phyloP scores from a whole-genome alignment of 2,329 filamentous ascomycete genomes.

The Mariannaea elegans region DNA sequence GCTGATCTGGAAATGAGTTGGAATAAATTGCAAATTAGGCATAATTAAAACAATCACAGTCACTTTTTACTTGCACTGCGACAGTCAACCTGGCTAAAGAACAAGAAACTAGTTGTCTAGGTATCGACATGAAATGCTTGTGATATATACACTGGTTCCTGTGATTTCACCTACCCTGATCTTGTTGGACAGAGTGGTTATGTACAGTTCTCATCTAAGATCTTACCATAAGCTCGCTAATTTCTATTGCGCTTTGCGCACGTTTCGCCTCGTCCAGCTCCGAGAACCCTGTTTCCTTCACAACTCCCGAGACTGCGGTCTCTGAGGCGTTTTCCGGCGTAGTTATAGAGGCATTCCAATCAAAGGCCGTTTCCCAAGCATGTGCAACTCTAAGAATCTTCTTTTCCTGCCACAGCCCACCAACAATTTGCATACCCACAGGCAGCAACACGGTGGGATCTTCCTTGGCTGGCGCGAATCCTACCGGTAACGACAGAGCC shows the following conservation, averaged over 20 bases:
- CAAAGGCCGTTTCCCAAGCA: slow-evolving; percentile 56
- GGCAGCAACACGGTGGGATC: slow-evolving; percentile 52
- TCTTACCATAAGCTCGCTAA: slow-evolving; percentile 10
- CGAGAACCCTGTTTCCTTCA: slow-evolving; percentile 3
- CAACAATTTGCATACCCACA: slow-evolving; percentile 65
- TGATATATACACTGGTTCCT: no score
- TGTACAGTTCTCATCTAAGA: no score
- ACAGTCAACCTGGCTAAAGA: no score
- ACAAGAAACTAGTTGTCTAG: no score
- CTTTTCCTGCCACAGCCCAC: slow-evolving; percentile 60
- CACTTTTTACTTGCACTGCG: no score
- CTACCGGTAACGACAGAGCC: slow-evolving; percentile 61
- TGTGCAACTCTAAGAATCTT: slow-evolving; percentile 53
- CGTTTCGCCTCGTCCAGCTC: neutral
- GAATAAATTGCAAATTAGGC: no score
- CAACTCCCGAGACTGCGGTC: neutral
- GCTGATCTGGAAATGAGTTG: no score
- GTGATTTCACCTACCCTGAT: no score
- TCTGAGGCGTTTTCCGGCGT: no score
- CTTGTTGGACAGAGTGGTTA: no score
- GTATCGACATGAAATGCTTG: no score
- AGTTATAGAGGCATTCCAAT: slow-evolving; percentile 47
- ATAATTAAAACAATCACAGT: no score
- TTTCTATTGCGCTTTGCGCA: neutral
- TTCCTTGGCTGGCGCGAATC: slow-evolving; percentile 53